Base-by-base conservation (phyloP, 768 basidiomycete species). In the Kwoniella botswanensis region DNA sequence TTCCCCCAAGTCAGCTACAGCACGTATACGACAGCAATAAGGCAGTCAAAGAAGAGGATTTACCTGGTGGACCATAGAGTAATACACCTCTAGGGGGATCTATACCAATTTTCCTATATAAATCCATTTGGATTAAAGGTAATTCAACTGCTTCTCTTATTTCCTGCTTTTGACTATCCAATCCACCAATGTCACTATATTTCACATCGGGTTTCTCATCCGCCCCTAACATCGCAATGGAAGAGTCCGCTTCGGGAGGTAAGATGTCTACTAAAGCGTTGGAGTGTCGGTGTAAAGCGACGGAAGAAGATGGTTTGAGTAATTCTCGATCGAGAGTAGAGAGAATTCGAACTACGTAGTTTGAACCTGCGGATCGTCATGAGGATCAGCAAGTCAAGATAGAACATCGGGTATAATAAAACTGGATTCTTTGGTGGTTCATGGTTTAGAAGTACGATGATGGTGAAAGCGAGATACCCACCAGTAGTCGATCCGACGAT, bases 81-180 rank as follows among this genome's bases (percentile, higher is more conserved):
- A 99, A 85, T 2, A 99, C 97, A 85, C 97, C 97, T 26, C 97
- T 88, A 68, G 97, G 97, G 3, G 97, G 97, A 86, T 99, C 96
- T 74, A 99, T 99, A 75, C 97, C 97, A 79, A 99, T 99, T 86
- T 98, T 98, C 86, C 93, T 93, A 88, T 98, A 99, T 54, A 99
- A 86, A 80, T 99, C 96, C 82, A 96, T 96, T 84, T 99, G 82
- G 2, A 76, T 77, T 41, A 86, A 86, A 26, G 97, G 97, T 22
- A 99, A 87, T 84, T 99, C 97, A 41, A 99, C 97, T 4, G 96
- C 96, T 85, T 99, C 97, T 73, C 96, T 86, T 71, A 99, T 98
- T 85, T 99, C 96, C 85, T 98, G 96, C 86, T 98, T 99, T 86
- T 99, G 97, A 12, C 89, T 82, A 83, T 98, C 96, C 91, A 98